Evolutionary conservation across 257 asterid genomes (phyloP).

Genomic region (Euphrasia confusa): DNA sequence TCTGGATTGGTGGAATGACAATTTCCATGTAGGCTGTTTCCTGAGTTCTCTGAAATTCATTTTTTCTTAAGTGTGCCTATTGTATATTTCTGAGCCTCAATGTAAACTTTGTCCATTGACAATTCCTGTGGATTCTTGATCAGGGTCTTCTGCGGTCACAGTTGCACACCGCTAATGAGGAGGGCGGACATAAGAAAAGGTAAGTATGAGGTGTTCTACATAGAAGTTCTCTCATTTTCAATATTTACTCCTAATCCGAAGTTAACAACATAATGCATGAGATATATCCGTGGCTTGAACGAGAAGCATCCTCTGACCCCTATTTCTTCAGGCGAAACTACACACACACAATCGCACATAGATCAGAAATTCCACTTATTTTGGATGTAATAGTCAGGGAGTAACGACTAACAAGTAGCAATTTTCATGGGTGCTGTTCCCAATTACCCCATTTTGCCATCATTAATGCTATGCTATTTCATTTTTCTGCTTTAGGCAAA

Average conservation of each 20-base stretch:
- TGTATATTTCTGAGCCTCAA: conserved; percentile 14
- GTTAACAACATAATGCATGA: conserved; percentile 2
- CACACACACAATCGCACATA: too few species aligned
- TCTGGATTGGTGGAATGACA: conserved; percentile 8
- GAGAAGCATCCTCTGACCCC: too few species aligned
- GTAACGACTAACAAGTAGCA: too few species aligned
- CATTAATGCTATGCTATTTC: conserved; percentile 14
- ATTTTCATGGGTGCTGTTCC: neutral
- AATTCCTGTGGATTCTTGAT: conserved; percentile 29
- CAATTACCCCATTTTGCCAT: conserved; percentile 8
- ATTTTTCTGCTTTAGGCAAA: conserved; percentile 16
- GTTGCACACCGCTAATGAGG: conserved; percentile 77
- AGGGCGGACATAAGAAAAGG: conserved; percentile 80
- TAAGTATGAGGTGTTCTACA: conserved; percentile 23
- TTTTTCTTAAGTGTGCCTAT: conserved; percentile 12
- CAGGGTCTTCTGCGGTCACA: conserved; percentile 87
- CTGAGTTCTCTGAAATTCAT: conserved; percentile 12
- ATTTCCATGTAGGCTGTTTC: conserved; percentile 5
- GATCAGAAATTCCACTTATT: conserved; percentile 9
- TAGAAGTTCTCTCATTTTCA: conserved; percentile 7
- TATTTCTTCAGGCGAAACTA: too few species aligned
- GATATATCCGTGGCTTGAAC: neutral
- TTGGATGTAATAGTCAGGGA: conserved; percentile 8
- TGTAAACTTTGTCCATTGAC: conserved; percentile 5
- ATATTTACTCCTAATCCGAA: conserved; percentile 6